phyloP scores from a whole-genome alignment of 2,329 filamentous ascomycete genomes.

The Claviceps paspali region DNA sequence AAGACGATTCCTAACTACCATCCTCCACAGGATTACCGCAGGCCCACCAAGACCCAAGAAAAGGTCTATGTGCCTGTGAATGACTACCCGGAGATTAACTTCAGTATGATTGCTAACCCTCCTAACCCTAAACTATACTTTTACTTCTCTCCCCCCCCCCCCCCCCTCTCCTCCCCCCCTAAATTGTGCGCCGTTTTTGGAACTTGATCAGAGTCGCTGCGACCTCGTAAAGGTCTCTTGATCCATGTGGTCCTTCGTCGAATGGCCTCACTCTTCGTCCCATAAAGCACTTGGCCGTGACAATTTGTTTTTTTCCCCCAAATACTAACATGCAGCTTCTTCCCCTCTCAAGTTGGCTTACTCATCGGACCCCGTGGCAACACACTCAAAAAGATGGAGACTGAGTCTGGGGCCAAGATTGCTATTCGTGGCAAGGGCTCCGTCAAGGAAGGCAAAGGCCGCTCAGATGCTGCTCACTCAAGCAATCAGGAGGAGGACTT shows the following conservation, averaged over 20 bases:
- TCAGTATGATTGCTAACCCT: slow-evolving; percentile 99
- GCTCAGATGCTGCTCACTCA: slow-evolving; percentile 95
- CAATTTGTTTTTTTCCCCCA: too few species aligned
- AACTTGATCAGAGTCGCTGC: slow-evolving; percentile 28
- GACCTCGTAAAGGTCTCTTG: slow-evolving; percentile 16
- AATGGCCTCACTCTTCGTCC: slow-evolving; percentile 6
- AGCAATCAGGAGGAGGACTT: slow-evolving; percentile 99
- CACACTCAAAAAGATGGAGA: slow-evolving; percentile 98
- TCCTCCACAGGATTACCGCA: slow-evolving; percentile 93
- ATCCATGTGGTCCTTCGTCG: slow-evolving; percentile 19
- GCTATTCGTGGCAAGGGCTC: slow-evolving; percentile 98
- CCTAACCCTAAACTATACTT: slow-evolving; percentile 52
- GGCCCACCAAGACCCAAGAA: slow-evolving; percentile 98
- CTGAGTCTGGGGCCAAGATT: slow-evolving; percentile 94
- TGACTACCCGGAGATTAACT: slow-evolving; percentile 99
- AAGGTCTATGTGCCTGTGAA: slow-evolving; percentile 99
- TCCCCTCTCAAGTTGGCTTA: slow-evolving; percentile 88
- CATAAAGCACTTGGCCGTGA: slow-evolving; percentile 14
- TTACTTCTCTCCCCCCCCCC: slow-evolving; percentile 19
- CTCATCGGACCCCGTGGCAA: slow-evolving; percentile 99
- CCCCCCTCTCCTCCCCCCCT: slow-evolving; percentile 18
- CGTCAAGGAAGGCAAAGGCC: slow-evolving; percentile 98
- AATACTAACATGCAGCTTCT: slow-evolving; percentile 86
- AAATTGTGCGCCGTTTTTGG: slow-evolving; percentile 17
- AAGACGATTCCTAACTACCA: slow-evolving; percentile 99